These are phyloP conservation scores for Solanum neorickii DNA, from an alignment of 257 asterid genomes.

Conservation along the genomic window DNA sequence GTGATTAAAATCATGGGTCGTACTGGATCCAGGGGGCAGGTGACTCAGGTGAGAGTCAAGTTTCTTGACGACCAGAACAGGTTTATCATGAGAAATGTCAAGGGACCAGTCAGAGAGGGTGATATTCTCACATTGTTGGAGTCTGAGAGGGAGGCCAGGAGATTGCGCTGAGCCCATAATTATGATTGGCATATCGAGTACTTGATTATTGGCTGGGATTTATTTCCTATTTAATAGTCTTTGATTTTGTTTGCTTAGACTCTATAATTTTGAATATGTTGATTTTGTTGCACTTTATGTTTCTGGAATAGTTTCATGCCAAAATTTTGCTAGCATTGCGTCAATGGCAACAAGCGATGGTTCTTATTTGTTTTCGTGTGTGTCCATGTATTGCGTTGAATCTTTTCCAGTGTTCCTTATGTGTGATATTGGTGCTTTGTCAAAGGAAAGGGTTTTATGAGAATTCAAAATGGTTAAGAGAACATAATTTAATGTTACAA, in stretches of 20 bases:
- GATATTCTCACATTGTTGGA: conserved; percentile 27
- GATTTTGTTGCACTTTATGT: neutral
- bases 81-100: conserved; percentile 25
- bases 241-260: neutral
- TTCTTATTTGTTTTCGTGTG: neutral
- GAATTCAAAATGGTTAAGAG: neutral
- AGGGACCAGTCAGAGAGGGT: conserved; percentile 32
- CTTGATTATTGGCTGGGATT: neutral
- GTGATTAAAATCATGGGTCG: conserved; percentile 26
- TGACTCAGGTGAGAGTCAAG: conserved; percentile 29
- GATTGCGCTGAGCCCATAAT: conserved; percentile 12
- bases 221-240: neutral
- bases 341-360: neutral
- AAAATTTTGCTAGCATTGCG: neutral
- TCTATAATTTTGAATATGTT: neutral
- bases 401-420: neutral
- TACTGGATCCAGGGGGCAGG: conserved; percentile 27
- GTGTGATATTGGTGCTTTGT: neutral
- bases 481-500: neutral
- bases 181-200: neutral
- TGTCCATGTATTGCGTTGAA: neutral
- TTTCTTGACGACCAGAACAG: conserved; percentile 23
- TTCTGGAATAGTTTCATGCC: neutral
- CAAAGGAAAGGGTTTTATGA: neutral
- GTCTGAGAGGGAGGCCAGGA: conserved; percentile 30